A percentile compares a stretch with the other conserved stretches of the same genome.
Evolutionary conservation across 441 rosid species (phyloP).

Genomic region (Gossypium schwendimanii): DNA sequence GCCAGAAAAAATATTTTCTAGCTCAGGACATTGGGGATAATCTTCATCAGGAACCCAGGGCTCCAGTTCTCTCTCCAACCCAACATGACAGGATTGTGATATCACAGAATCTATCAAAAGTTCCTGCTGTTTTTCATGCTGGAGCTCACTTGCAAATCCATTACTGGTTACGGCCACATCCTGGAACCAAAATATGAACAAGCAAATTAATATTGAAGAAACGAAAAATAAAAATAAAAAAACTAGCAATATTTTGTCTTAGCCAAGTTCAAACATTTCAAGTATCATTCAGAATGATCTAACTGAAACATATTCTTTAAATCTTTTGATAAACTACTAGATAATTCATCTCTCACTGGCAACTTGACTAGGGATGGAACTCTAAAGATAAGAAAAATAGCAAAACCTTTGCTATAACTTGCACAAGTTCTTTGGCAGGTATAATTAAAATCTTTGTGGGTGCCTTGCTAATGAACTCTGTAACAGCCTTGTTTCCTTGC

Average conservation of each 20-base stretch:
- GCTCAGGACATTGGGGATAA: slow-evolving; percentile 55
- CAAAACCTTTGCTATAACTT: slow-evolving; percentile 87
- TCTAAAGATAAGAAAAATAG: slow-evolving; percentile 1
- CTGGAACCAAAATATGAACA: slow-evolving; percentile 34
- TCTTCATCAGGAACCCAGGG: slow-evolving; percentile 85
- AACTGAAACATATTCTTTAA: neutral
- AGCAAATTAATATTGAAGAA: neutral
- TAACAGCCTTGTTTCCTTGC: slow-evolving; percentile 48
- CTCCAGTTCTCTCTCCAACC: slow-evolving; percentile 60
- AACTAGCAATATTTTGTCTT: neutral
- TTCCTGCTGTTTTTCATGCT: slow-evolving; percentile 51
- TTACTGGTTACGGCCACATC: slow-evolving; percentile 67
- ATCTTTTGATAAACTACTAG: neutral
- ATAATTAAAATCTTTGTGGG: slow-evolving; percentile 60
- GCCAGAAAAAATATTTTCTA: slow-evolving; percentile 65
- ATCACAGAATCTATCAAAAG: slow-evolving; percentile 71
- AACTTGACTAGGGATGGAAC: neutral
- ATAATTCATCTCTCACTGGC: neutral
- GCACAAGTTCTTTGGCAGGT: slow-evolving; percentile 82
- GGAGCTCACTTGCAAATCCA: slow-evolving; percentile 46
- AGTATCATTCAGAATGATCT: neutral
- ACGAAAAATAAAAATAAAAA: neutral
- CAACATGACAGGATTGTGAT: slow-evolving; percentile 54
- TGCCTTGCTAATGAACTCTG: slow-evolving; percentile 64
- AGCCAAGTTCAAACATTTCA: neutral